Percentiles rank a stretch among this genome's conserved stretches.
Conservation (phyloP, 306 rosid species). For the Prinsepia uniflora region DNA sequence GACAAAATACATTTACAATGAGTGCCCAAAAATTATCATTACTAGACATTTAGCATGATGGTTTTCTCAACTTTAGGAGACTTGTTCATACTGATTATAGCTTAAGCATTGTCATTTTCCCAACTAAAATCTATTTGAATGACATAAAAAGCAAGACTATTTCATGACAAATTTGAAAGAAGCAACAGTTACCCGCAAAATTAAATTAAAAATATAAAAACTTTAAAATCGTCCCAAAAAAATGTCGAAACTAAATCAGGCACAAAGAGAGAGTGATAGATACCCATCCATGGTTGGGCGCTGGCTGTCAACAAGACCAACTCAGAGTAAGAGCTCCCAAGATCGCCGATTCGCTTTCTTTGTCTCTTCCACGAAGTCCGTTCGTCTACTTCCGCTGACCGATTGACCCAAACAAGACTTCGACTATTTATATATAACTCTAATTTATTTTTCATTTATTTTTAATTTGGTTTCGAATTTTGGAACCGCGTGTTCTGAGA, state of each 20-base stretch:
- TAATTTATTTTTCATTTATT: neutral
- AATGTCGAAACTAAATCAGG: neutral
- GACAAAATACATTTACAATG: no score
- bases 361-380: neutral
- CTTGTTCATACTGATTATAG: neutral
- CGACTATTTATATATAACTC: neutral
- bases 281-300: constrained; percentile 60
- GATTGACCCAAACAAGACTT: neutral
- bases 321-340: constrained; percentile 11
- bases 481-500: neutral
- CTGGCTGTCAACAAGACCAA: constrained; percentile 6
- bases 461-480: neutral
- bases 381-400: neutral
- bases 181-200: constrained; percentile 4
- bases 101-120: neutral
- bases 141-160: neutral
- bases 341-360: neutral
- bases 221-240: neutral
- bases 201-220: no score
- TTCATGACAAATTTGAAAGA: neutral
- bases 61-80: neutral
- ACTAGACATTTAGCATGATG: no score
- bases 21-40: no score
- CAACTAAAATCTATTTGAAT: neutral
- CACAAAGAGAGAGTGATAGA: neutral